Evolutionary conservation across 805 yeast genomes (phyloP).

Genomic region (Dipodascopsis tothii): DNA sequence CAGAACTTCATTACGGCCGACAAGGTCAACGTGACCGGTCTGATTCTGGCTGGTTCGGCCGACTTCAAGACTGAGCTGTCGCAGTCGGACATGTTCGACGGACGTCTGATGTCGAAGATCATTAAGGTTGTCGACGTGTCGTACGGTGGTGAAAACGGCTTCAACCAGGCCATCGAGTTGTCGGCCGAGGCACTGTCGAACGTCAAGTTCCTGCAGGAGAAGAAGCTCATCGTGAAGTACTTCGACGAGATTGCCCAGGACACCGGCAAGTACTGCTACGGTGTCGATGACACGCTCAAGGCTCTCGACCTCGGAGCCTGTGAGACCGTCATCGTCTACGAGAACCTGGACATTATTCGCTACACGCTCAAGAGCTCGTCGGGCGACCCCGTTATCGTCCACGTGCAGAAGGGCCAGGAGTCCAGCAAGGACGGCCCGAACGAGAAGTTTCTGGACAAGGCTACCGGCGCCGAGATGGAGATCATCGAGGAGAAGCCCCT

Average conservation of each 20-base stretch:
- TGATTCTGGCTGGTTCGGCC: conserved; percentile 97
- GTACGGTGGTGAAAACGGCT: conserved; percentile 98
- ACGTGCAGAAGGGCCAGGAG: conserved; percentile 52
- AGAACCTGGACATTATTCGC: conserved; percentile 79
- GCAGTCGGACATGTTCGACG: conserved; percentile 87
- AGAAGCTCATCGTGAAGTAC: conserved; percentile 83
- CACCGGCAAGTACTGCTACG: conserved; percentile 94
- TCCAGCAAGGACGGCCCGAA: conserved; percentile 49
- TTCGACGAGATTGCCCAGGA: conserved; percentile 97
- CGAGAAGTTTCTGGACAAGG: conserved; percentile 68
- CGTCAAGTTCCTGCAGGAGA: conserved; percentile 96
- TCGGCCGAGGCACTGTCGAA: conserved; percentile 95
- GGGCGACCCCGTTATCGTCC: conserved; percentile 66
- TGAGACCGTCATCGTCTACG: conserved; percentile 86
- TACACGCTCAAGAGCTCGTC: conserved; percentile 78
- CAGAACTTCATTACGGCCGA: conserved; percentile 93
- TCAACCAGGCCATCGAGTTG: conserved; percentile 97
- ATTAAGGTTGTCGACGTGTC: conserved; percentile 93
- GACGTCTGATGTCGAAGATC: conserved; percentile 77
- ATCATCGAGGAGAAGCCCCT: conserved; percentile 73
- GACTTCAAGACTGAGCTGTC: conserved; percentile 94
- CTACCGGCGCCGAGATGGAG: conserved; percentile 89
- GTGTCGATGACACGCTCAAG: conserved; percentile 91
- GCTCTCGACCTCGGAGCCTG: conserved; percentile 95
- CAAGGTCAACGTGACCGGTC: conserved; percentile 88